phyloP scores from a whole-genome alignment of 345 rosid genomes.

The Brassica napus region DNA sequence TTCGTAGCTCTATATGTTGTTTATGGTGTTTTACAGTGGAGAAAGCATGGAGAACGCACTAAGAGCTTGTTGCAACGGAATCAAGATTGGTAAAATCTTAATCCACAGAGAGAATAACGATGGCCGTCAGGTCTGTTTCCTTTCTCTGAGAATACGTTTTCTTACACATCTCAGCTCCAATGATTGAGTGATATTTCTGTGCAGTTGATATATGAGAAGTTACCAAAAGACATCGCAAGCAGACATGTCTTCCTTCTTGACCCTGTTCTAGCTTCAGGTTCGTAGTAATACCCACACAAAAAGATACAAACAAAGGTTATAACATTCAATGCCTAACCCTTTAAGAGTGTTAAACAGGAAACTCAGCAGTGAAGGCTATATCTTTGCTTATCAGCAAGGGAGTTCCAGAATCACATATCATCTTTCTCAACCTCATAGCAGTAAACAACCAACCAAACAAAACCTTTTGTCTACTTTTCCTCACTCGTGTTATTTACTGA shows the following conservation, averaged over 20 bases:
- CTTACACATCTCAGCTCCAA: neutral
- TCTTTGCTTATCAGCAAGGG: conserved; percentile 77
- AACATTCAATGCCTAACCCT: conserved; percentile 9
- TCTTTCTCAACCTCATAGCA: conserved; percentile 81
- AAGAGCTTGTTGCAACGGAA: conserved; percentile 75
- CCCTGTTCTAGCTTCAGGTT: conserved; percentile 96
- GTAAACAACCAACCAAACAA: neutral
- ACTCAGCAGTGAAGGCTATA: conserved; percentile 79
- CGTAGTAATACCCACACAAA: neutral
- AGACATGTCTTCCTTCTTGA: conserved; percentile 80
- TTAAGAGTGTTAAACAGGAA: conserved; percentile 46
- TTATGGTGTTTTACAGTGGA: conserved; percentile 3
- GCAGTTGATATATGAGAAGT: conserved; percentile 91
- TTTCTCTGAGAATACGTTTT: neutral
- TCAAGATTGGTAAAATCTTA: conserved; percentile 86
- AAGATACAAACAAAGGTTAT: neutral
- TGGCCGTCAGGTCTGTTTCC: conserved; percentile 66
- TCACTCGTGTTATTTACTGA: neutral
- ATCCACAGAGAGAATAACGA: conserved; percentile 71
- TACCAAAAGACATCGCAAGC: conserved; percentile 84
- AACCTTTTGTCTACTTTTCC: neutral
- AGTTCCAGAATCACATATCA: conserved; percentile 75
- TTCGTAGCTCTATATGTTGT: neutral
- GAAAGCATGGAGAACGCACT: neutral
- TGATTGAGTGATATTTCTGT: conserved; percentile 8